Conservation (phyloP, 352 stramenopile genomes). For the Phytophthora macrochlamydospora region DNA sequence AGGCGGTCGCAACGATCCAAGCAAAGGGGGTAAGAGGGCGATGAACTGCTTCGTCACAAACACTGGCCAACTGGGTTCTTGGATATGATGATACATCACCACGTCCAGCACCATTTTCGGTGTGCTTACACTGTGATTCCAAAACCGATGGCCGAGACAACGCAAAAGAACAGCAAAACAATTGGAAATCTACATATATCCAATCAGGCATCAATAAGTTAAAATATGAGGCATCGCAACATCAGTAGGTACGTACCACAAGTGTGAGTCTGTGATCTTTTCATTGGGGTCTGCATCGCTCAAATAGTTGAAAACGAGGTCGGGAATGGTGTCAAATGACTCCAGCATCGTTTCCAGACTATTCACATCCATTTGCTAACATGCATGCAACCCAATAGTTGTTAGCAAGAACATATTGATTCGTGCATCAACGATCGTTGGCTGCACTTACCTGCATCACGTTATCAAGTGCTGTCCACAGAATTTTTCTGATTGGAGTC, state of each 20-base stretch:
- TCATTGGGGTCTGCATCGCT: constrained; percentile 66
- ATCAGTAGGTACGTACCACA: constrained; percentile 48
- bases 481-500: constrained; percentile 72
- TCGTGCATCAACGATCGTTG: neutral
- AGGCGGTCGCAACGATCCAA: constrained; percentile 72
- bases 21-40: constrained; percentile 67
- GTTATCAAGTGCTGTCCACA: constrained; percentile 84
- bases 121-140: constrained; percentile 80
- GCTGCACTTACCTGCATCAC: constrained; percentile 71
- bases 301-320: constrained; percentile 86
- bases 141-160: constrained; percentile 83
- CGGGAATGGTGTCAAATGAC: constrained; percentile 88
- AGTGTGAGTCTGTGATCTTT: constrained; percentile 77
- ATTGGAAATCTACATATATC: constrained; percentile 66
- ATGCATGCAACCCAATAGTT: neutral
- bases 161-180: constrained; percentile 79
- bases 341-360: constrained; percentile 81
- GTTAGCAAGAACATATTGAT: neutral
- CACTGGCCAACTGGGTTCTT: constrained; percentile 62
- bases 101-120: constrained; percentile 69
- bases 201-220: neutral
- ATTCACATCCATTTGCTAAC: constrained; percentile 79
- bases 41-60: constrained; percentile 86
- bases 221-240: neutral
- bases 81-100: constrained; percentile 67